phyloP scores from a whole-genome alignment of 2,329 filamentous ascomycete species.

The Leptographium radiaticola region DNA sequence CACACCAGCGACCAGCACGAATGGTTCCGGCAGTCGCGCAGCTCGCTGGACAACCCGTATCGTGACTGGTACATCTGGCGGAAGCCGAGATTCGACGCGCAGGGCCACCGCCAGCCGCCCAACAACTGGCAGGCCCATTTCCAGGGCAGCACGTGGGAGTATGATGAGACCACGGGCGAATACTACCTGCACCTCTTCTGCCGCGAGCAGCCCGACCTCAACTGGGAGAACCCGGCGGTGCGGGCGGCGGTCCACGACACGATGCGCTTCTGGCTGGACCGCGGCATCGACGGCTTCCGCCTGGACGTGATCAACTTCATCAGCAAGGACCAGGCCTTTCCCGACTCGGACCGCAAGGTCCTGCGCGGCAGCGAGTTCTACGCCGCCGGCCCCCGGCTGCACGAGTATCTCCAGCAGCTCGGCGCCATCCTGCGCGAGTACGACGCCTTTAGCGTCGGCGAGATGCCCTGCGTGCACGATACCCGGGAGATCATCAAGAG shows the following conservation, averaged over 20 bases:
- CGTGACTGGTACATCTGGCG: slow-evolving; percentile 36
- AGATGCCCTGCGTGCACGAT: slow-evolving; percentile 21
- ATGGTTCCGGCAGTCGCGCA: slow-evolving; percentile 56
- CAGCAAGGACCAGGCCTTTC: slow-evolving; percentile 43
- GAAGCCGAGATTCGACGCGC: slow-evolving; percentile 26
- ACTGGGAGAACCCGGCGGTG: slow-evolving; percentile 62
- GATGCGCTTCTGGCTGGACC: slow-evolving; percentile 67
- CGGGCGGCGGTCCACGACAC: slow-evolving; percentile 57
- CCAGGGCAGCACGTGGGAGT: slow-evolving; percentile 51
- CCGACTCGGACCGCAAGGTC: slow-evolving; percentile 33
- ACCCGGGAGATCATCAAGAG: slow-evolving; percentile 5
- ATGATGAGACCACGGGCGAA: slow-evolving; percentile 54
- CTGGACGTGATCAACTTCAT: slow-evolving; percentile 64
- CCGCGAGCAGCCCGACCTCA: slow-evolving; percentile 50
- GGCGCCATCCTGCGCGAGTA: slow-evolving; percentile 55
- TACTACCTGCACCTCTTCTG: slow-evolving; percentile 70
- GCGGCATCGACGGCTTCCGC: slow-evolving; percentile 58
- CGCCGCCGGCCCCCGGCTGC: slow-evolving; percentile 40
- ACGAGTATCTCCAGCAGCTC: slow-evolving; percentile 54
- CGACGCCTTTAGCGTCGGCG: slow-evolving; percentile 56
- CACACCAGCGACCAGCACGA: slow-evolving; percentile 59
- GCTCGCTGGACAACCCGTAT: slow-evolving; percentile 46
- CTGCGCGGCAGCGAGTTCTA: slow-evolving; percentile 25
- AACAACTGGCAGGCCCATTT: slow-evolving; percentile 62
- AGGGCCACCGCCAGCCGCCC: slow-evolving; percentile 52